Conservation (phyloP, 768 basidiomycete genomes). For the Lenzites betulinus region DNA sequence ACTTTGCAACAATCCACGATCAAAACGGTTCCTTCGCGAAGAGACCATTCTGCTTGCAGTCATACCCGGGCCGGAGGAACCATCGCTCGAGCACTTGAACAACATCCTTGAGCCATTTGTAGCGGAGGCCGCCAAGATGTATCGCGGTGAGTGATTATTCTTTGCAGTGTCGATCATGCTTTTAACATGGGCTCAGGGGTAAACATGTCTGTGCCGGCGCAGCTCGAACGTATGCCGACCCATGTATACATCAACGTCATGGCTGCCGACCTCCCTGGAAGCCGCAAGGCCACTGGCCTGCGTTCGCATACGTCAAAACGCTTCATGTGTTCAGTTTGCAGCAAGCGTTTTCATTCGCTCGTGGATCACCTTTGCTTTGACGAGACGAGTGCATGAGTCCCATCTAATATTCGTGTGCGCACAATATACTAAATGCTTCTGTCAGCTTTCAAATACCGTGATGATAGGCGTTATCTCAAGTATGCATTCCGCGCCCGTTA, state of each 20-base stretch:
- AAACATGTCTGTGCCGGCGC: background rate
- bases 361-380: background rate
- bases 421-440: background rate
- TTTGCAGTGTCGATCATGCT: background rate
- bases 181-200: background rate
- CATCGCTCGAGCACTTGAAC: constrained; percentile 2
- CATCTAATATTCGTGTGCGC: too few relatives aligned
- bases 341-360: background rate
- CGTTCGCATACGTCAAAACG: background rate
- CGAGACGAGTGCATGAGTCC: background rate
- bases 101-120: background rate
- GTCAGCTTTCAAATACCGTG: background rate
- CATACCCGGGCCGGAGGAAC: constrained; percentile 30
- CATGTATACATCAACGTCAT: background rate
- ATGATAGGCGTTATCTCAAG: background rate
- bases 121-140: background rate
- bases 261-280: background rate
- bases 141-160: background rate
- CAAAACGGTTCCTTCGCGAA: constrained; percentile 21
- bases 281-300: background rate
- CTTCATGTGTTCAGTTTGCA: background rate
- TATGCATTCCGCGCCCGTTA: background rate
- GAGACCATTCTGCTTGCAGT: constrained; percentile 26
- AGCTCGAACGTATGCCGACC: background rate
- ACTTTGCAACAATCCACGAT: constrained; percentile 26